phyloP scores from a whole-genome alignment of 2,329 filamentous ascomycete species.

The Trichoderma koningii region DNA sequence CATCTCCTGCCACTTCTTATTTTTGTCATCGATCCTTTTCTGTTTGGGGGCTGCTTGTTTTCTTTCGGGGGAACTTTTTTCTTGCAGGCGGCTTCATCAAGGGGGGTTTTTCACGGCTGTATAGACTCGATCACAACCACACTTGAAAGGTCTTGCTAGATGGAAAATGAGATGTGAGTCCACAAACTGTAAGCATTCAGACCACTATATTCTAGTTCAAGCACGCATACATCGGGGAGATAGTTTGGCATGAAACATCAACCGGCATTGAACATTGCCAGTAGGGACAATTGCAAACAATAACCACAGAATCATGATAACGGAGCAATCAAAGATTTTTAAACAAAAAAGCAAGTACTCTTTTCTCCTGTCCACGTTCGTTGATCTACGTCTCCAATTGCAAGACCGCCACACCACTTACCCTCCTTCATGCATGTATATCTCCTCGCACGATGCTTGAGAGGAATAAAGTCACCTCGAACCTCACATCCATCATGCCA shows the following conservation, averaged over 20 bases:
- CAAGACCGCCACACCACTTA: neutral
- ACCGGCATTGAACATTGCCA: no score
- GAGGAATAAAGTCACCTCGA: neutral
- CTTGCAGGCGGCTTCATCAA: neutral
- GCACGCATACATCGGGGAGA: no score
- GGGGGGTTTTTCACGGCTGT: neutral
- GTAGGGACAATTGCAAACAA: no score
- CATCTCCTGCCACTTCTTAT: neutral
- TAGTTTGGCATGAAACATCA: no score
- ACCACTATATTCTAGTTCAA: no score
- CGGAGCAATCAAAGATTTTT: neutral
- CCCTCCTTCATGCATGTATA: neutral
- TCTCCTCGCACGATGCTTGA: neutral
- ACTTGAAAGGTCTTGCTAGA: no score
- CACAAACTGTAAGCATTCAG: no score
- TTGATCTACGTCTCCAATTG: neutral
- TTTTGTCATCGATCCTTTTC: neutral
- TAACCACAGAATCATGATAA: neutral
- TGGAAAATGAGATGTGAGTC: no score
- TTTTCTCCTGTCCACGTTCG: constrained; percentile 21
- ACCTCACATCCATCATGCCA: neutral
- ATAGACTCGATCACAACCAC: no score
- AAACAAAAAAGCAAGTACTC: neutral
- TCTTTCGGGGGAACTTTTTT: no score
- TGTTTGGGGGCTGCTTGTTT: neutral